These are phyloP conservation scores for Thalassiosira mediterranea DNA, from an alignment of 352 stramenopile species.

Conservation along the genomic window DNA sequence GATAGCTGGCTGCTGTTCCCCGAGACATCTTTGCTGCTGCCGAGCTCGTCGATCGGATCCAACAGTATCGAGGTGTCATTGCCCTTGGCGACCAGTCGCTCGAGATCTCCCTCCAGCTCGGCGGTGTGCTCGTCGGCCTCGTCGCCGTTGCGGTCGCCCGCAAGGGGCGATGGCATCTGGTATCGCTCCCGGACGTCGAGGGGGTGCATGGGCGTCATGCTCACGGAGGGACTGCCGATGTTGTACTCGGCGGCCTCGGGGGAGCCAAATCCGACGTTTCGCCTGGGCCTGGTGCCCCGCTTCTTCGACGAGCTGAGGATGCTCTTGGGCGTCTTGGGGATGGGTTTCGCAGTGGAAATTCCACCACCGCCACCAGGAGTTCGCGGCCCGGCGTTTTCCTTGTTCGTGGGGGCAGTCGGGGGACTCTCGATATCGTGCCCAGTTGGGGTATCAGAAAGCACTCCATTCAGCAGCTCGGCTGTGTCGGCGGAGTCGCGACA, in stretches of 20 bases:
- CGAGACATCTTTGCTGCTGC: slow-evolving; percentile 21
- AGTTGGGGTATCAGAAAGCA: slow-evolving; percentile 1
- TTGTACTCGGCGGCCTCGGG: slow-evolving; percentile 75
- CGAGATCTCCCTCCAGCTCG: slow-evolving; percentile 42
- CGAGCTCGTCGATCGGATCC: slow-evolving; percentile 34
- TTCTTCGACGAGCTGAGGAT: slow-evolving; percentile 57
- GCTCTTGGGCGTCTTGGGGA: slow-evolving; percentile 53
- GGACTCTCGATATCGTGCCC: neutral
- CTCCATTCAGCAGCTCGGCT: slow-evolving; percentile 18
- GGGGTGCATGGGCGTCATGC: slow-evolving; percentile 73
- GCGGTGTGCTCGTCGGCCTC: slow-evolving; percentile 35
- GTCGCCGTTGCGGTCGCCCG: too few species aligned
- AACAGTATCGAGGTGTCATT: slow-evolving; percentile 37
- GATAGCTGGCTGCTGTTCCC: slow-evolving; percentile 15
- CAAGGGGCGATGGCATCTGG: slow-evolving; percentile 5
- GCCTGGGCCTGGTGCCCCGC: slow-evolving; percentile 27
- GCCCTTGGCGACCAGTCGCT: slow-evolving; percentile 30
- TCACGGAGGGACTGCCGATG: slow-evolving; percentile 73
- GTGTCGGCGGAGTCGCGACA: slow-evolving; percentile 37
- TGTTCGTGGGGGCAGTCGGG: slow-evolving; percentile 3
- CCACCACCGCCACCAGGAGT: neutral
- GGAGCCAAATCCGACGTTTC: slow-evolving; percentile 78
- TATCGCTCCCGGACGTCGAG: slow-evolving; percentile 30
- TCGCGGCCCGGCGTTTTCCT: slow-evolving; percentile 25
- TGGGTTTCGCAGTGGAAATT: slow-evolving; percentile 11